Percentiles rank a stretch among this genome's conserved stretches.
Conservation (phyloP, 352 stramenopile genomes). For the Blastocystis sp. region DNA sequence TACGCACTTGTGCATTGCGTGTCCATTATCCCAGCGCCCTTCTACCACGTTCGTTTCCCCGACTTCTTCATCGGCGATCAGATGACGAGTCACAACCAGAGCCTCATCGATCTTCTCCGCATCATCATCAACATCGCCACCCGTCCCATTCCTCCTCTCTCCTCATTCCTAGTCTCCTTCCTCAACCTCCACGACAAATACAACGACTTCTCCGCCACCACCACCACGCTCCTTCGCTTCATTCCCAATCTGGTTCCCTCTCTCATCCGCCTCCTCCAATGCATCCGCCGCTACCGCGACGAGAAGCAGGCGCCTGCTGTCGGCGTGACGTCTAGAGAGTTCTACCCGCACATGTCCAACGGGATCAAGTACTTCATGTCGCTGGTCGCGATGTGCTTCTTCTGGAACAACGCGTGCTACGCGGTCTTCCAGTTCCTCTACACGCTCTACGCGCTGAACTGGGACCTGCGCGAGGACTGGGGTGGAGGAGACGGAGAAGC, state of each 20-base stretch:
- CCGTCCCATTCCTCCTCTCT: background rate
- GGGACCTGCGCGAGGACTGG: constrained; percentile 70
- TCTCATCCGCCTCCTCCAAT: constrained; percentile 61
- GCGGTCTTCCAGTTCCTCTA: constrained; percentile 32
- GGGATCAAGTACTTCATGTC: constrained; percentile 53
- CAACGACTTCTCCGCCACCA: background rate
- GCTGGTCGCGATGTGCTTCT: constrained; percentile 53
- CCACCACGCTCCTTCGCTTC: constrained; percentile 5
- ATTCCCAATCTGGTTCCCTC: constrained; percentile 24
- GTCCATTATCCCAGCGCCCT: constrained; percentile 29
- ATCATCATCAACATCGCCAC: constrained; percentile 28
- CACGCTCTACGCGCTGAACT: constrained; percentile 61
- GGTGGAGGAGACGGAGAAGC: background rate
- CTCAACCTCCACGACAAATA: constrained; percentile 12
- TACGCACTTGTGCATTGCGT: constrained; percentile 45
- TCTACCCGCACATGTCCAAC: constrained; percentile 53
- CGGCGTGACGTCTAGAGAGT: background rate
- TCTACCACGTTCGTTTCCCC: constrained; percentile 61
- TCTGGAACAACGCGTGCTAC: constrained; percentile 12
- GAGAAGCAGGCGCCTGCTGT: background rate
- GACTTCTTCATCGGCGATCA: constrained; percentile 72
- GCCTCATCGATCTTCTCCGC: constrained; percentile 55
- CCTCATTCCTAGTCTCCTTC: constrained; percentile 35
- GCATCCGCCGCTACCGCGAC: constrained; percentile 48
- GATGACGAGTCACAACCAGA: constrained; percentile 68